Conservation (phyloP, 305 asterid species). For the Fraxinus platypoda region DNA sequence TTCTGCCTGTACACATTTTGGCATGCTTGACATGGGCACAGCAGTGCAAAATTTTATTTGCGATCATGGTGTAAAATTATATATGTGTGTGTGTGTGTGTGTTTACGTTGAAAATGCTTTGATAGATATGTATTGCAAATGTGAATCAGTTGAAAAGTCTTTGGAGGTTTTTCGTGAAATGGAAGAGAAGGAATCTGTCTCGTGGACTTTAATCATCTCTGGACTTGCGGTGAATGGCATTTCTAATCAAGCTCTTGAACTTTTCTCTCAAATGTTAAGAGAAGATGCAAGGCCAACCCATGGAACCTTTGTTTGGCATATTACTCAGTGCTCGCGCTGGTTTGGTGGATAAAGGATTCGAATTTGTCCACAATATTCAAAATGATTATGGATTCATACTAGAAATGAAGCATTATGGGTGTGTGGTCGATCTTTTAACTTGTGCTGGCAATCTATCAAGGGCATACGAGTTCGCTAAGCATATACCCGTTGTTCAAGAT, state of each 20-base stretch:
- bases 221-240: conserved; percentile 69
- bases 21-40: conserved; percentile 58
- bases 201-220: conserved; percentile 70
- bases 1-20: conserved; percentile 65
- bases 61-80: conserved; percentile 35
- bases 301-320: conserved; percentile 59
- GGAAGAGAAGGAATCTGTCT: conserved; percentile 54
- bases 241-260: conserved; percentile 39
- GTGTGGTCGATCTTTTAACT: conserved; percentile 66
- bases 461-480: conserved; percentile 56
- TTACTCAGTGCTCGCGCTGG: conserved; percentile 67
- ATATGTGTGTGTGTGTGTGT: conserved; percentile 39
- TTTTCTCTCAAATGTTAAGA: conserved; percentile 51
- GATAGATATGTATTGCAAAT: conserved; percentile 80
- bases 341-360: conserved; percentile 56
- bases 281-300: conserved; percentile 50
- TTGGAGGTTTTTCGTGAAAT: conserved; percentile 42
- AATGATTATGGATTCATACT: conserved; percentile 55
- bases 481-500: conserved; percentile 50
- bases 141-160: conserved; percentile 53
- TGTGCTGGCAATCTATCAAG: conserved; percentile 50
- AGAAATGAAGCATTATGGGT: conserved; percentile 69
- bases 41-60: conserved; percentile 44
- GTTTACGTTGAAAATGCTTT: conserved; percentile 39
- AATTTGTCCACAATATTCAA: conserved; percentile 52